These are phyloP conservation scores for Rhizophagus sp. DNA, from an alignment of 192 early-diverging fungal species.

Conservation along the genomic window DNA sequence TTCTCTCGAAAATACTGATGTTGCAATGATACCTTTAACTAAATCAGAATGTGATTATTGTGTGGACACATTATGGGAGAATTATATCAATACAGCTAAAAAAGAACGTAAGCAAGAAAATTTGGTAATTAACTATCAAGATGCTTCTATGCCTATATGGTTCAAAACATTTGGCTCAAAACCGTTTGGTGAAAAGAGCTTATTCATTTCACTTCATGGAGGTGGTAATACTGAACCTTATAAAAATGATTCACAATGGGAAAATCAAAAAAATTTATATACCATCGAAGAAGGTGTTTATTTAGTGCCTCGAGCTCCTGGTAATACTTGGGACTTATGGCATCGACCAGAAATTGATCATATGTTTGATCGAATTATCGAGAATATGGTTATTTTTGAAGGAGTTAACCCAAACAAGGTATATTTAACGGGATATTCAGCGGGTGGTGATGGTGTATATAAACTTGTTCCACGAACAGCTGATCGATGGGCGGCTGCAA, in stretches of 20 bases:
- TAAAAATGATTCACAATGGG: background rate
- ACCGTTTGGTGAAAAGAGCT: slow-evolving; percentile 2
- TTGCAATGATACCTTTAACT: background rate
- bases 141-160: slow-evolving; percentile 6
- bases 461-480: slow-evolving; percentile 10
- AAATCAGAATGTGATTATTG: slow-evolving; percentile 1
- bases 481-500: slow-evolving; percentile 4
- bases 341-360: slow-evolving; percentile 14
- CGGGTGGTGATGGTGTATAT: slow-evolving; percentile 1
- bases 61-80: background rate
- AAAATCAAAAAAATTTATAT: slow-evolving; percentile 1
- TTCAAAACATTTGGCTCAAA: background rate
- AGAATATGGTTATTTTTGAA: background rate
- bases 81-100: background rate
- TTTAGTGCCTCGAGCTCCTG: background rate
- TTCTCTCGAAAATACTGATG: background rate
- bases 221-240: background rate
- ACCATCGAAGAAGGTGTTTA: background rate
- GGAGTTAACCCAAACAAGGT: slow-evolving; percentile 1
- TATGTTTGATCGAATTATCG: slow-evolving; percentile 7
- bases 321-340: slow-evolving; percentile 1
- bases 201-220: slow-evolving; percentile 4
- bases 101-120: background rate
- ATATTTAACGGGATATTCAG: slow-evolving; percentile 5
- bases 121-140: background rate